These are phyloP conservation scores for Acanthamoeba quina DNA, from an alignment of 208 protist genomes.

Conservation along the genomic window DNA sequence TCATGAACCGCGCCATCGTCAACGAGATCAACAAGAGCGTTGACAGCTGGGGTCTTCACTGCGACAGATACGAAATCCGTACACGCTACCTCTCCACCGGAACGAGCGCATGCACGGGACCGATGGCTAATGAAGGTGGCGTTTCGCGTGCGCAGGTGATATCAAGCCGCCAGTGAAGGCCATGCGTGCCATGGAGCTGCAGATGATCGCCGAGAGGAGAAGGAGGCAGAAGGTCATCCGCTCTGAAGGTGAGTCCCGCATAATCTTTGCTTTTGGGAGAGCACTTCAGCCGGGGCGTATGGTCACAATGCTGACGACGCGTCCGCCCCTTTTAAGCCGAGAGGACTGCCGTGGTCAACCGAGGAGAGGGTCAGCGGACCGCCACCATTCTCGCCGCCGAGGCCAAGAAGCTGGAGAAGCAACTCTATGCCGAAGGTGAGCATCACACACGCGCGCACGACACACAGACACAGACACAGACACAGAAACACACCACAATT, in stretches of 20 bases:
- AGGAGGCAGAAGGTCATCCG: slow-evolving; percentile 96
- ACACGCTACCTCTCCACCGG: neutral
- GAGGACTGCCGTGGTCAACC: slow-evolving; percentile 92
- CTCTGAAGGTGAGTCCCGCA: slow-evolving; percentile 90
- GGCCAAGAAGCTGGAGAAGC: slow-evolving; percentile 87
- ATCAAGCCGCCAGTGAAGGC: slow-evolving; percentile 95
- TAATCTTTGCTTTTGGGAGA: neutral
- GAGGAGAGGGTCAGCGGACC: slow-evolving; percentile 92
- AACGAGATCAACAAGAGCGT: slow-evolving; percentile 93
- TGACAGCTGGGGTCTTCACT: slow-evolving; percentile 96
- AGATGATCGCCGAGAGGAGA: slow-evolving; percentile 96
- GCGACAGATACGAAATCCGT: slow-evolving; percentile 97
- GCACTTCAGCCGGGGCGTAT: no score
- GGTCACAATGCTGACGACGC: no score
- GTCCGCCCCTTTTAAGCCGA: slow-evolving; percentile 74
- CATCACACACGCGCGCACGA: no score
- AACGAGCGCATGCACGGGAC: no score
- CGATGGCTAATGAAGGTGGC: no score
- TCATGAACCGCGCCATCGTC: slow-evolving; percentile 95
- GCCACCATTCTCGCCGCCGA: slow-evolving; percentile 94
- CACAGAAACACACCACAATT: no score
- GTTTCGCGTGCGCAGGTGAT: slow-evolving; percentile 85
- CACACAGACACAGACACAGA: no score
- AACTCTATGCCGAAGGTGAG: slow-evolving; percentile 30
- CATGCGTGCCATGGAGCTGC: slow-evolving; percentile 96